These are phyloP conservation scores for Lolium perenne DNA, from an alignment of 176 grass and related monocot species.

Conservation along the genomic window DNA sequence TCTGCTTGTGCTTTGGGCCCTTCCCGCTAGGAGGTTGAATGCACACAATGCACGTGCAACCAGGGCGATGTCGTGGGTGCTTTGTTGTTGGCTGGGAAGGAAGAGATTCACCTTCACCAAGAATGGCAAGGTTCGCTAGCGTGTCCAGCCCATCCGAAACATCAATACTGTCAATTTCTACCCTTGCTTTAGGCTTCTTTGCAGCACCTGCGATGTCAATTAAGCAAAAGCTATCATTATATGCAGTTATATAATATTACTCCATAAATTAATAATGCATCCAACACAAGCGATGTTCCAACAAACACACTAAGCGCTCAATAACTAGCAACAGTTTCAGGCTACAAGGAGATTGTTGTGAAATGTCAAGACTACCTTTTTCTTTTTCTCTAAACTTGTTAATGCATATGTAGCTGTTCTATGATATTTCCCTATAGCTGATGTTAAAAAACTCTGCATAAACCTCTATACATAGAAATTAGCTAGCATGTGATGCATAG, in stretches of 20 bases:
- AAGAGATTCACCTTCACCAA: conserved; percentile 79
- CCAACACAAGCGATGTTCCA: neutral
- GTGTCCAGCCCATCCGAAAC: conserved; percentile 83
- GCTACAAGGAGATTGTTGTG: neutral
- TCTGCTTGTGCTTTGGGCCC: conserved; percentile 96
- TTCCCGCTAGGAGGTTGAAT: conserved; percentile 99
- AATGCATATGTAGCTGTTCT: neutral
- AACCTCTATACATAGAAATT: neutral
- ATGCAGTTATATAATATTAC: conserved; percentile 5
- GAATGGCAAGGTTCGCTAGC: conserved; percentile 95
- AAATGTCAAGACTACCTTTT: neutral
- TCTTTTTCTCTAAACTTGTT: neutral
- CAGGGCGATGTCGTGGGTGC: conserved; percentile 90
- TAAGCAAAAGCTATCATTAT: conserved; percentile 32
- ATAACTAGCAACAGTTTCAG: neutral
- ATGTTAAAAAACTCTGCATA: conserved; percentile 4
- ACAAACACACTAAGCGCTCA: neutral
- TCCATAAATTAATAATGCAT: neutral
- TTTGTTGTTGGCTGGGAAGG: conserved; percentile 81
- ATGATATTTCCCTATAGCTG: neutral
- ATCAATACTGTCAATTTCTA: conserved; percentile 69
- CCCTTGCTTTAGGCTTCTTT: conserved; percentile 66
- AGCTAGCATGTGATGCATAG: neutral
- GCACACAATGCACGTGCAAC: conserved; percentile 97
- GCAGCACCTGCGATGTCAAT: conserved; percentile 53